Base-by-base conservation (phyloP, 352 stramenopile genomes). In the Globisporangium spinosum region DNA sequence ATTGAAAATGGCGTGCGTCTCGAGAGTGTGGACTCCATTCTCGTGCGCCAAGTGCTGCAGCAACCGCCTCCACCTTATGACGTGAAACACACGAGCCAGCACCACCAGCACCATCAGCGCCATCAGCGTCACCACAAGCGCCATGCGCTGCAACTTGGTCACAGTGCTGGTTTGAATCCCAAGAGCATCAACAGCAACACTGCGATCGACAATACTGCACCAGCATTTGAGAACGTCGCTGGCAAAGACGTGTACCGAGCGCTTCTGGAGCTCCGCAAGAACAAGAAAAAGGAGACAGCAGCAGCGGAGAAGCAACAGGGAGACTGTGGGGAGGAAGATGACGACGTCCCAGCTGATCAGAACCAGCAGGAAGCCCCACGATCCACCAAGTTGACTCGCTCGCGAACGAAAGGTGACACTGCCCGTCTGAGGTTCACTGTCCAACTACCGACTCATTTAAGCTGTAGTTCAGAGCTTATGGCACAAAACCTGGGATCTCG, bases 1-100 rank as follows among this genome's bases (percentile, higher is more conserved):
- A 90, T 89, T n/a, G 82, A 90, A 58, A 77, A 65, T 3, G 82
- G 82, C 22, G 63, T 78, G 15, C 73, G 76, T 0, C 72, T 90
- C 35, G 79, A 85, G 62, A 65, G 59, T 1, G 71, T 90, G 32
- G 79, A 90, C 55, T 56, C 63, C 7, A 67, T 90, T n/a, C 68
- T 90, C 8, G 65, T 90, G 3, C 80, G 68, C 29, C 73, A 87
- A 32, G 74, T 87, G 25, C 65, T 89, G n/a, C 70, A 74, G 3
- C 70, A 82, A 22, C 60, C 68, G 47, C 67, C 29, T 13, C 20
- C 47, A 9, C 63, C 45, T 35, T 10, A 22, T 40, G 15, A 25
- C 23, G 7, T 4, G 1, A 32, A 25, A 9, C n/a, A 22, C 43
- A 70, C 53, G 55, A 51, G 17, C 35, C 10, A 53, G 2, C 32